phyloP scores from a whole-genome alignment of 768 basidiomycete genomes.

The Tubosaeta brunneosetosa region DNA sequence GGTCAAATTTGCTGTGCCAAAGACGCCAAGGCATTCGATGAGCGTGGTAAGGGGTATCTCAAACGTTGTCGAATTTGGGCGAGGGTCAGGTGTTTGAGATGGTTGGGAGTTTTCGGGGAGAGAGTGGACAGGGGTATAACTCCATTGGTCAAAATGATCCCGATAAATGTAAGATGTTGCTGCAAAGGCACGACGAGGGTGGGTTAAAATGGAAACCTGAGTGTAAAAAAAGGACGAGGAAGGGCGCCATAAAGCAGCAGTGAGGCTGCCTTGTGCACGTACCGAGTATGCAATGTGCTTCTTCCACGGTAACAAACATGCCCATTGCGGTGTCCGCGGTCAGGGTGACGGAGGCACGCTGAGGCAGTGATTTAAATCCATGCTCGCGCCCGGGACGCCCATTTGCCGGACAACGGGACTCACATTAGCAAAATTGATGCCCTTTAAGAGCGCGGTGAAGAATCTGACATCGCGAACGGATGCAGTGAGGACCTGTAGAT shows the following conservation, averaged over 20 bases:
- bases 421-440: conserved; percentile 79
- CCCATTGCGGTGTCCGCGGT: conserved; percentile 63
- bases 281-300: conserved; percentile 80
- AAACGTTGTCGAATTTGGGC: conserved; percentile 43
- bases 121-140: conserved; percentile 47
- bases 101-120: conserved; percentile 21
- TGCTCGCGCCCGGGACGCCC: neutral
- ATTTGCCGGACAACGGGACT: conserved; percentile 23
- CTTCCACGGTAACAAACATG: conserved; percentile 78
- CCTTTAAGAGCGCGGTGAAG: conserved; percentile 71
- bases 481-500: conserved; percentile 53
- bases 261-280: conserved; percentile 19
- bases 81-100: conserved; percentile 11
- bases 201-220: neutral
- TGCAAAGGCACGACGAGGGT: conserved; percentile 26
- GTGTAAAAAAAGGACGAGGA: neutral
- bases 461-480: conserved; percentile 80
- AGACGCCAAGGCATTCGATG: conserved; percentile 90
- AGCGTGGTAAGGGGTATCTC: conserved; percentile 82
- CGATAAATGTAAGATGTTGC: conserved; percentile 80
- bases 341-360: conserved; percentile 77
- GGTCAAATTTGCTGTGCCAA: conserved; percentile 65
- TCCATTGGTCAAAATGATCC: conserved; percentile 76
- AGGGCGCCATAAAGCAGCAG: neutral
- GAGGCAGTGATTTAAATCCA: conserved; percentile 8